phyloP scores from a whole-genome alignment of 2,329 filamentous ascomycete genomes.

The Trichoderma guizhouense region DNA sequence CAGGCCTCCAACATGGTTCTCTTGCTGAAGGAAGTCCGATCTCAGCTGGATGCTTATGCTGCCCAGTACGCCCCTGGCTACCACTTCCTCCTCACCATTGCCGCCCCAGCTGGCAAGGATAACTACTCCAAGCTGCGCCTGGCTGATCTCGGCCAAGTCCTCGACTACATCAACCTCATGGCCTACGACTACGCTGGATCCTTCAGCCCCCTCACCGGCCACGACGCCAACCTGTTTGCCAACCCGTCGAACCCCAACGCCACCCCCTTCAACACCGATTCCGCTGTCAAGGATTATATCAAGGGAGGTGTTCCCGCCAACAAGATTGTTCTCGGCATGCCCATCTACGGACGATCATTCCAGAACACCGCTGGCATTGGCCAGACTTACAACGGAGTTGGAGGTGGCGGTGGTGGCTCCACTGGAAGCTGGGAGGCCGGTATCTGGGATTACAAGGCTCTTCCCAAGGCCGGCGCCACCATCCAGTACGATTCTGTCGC shows the following conservation, averaged over 20 bases:
- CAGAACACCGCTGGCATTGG: conserved; percentile 60
- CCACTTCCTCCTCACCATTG: conserved; percentile 54
- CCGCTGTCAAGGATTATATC: conserved; percentile 64
- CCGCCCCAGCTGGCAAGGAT: conserved; percentile 46
- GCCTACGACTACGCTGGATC: conserved; percentile 74
- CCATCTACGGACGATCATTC: conserved; percentile 46
- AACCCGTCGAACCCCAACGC: conserved; percentile 49
- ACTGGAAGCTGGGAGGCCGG: conserved; percentile 69
- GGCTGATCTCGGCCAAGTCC: conserved; percentile 42
- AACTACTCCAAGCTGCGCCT: conserved; percentile 51
- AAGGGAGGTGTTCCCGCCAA: conserved; percentile 55
- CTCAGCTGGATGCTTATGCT: conserved; percentile 48
- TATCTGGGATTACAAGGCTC: conserved; percentile 76
- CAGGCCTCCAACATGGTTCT: conserved; percentile 44
- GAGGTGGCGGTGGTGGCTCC: conserved; percentile 28
- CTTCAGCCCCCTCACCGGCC: conserved; percentile 62
- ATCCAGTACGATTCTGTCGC: conserved; percentile 56
- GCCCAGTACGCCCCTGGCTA: conserved; percentile 42
- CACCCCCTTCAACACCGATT: conserved; percentile 68
- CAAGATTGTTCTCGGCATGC: conserved; percentile 77
- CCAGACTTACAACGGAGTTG: conserved; percentile 58
- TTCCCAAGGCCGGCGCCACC: conserved; percentile 60
- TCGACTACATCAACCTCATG: conserved; percentile 67
- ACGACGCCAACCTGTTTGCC: conserved; percentile 68
- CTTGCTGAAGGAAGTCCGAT: conserved; percentile 43